These are phyloP conservation scores for Jatropha multifida DNA, from an alignment of 441 rosid species.

Conservation along the genomic window DNA sequence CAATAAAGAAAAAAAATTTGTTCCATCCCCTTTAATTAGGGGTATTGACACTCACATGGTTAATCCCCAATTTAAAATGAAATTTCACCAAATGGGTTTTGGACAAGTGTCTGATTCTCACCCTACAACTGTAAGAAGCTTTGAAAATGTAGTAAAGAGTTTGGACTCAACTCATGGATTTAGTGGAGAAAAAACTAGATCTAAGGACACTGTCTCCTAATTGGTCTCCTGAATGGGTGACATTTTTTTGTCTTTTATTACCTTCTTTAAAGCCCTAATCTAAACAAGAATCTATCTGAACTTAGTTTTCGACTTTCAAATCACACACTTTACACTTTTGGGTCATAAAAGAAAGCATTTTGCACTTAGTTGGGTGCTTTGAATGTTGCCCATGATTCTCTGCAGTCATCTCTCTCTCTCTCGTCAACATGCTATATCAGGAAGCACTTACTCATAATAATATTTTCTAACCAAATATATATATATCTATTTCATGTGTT, in stretches of 20 bases:
- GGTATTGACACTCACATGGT: conserved; percentile 39
- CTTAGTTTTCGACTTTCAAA: conserved; percentile 11
- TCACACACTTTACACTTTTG: conserved; percentile 33
- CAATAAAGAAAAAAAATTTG: conserved; percentile 4
- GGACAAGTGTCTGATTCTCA: conserved; percentile 32
- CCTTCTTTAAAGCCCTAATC: conserved; percentile 1
- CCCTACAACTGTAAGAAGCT: not conserved
- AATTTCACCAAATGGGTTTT: conserved; percentile 27
- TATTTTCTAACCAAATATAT: not conserved
- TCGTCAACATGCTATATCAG: not conserved
- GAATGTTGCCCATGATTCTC: conserved; percentile 25
- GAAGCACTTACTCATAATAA: not conserved
- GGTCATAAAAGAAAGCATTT: conserved; percentile 22
- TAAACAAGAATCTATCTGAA: conserved; percentile 18
- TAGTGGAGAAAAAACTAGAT: too few relatives aligned
- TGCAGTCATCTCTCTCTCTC: not conserved
- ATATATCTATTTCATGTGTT: too few relatives aligned
- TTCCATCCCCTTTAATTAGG: conserved; percentile 17
- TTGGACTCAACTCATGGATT: too few relatives aligned
- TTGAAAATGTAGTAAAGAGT: conserved; percentile 11
- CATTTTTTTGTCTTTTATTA: conserved; percentile 37
- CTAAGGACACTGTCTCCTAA: conserved; percentile 31
- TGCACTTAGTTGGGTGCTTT: conserved; percentile 28
- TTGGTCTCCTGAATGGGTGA: conserved; percentile 47
- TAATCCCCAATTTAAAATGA: conserved; percentile 18